These are phyloP conservation scores for Trypethelium eluteriae DNA, from an alignment of 495 filamentous ascomycete species.

Conservation along the genomic window DNA sequence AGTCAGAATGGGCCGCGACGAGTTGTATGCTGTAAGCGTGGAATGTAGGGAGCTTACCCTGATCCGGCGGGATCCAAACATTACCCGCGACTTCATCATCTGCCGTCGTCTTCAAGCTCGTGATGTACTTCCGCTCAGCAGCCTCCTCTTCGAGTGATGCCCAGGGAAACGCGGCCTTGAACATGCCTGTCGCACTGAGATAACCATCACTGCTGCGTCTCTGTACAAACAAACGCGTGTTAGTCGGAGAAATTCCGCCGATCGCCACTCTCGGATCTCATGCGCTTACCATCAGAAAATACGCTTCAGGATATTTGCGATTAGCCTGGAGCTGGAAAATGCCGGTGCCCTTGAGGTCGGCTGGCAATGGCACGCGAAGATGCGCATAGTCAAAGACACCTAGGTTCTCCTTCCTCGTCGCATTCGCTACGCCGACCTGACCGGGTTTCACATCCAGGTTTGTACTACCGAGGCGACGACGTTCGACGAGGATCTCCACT, in stretches of 20 bases:
- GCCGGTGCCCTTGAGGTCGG: conserved; percentile 75
- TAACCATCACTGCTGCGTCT: conserved; percentile 89
- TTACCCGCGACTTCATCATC: conserved; percentile 92
- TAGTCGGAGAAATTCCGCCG: neutral
- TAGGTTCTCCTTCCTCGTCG: conserved; percentile 60
- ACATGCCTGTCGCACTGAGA: conserved; percentile 96
- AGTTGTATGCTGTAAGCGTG: neutral
- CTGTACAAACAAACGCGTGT: conserved; percentile 33
- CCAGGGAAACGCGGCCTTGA: conserved; percentile 97
- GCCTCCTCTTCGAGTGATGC: conserved; percentile 78
- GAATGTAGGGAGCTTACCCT: conserved; percentile 48
- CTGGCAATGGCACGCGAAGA: conserved; percentile 80
- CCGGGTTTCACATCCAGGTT: conserved; percentile 73
- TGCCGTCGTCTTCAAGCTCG: conserved; percentile 65
- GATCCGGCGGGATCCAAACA: conserved; percentile 82
- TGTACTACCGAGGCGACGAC: conserved; percentile 85
- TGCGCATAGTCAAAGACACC: conserved; percentile 94
- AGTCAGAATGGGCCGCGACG: conserved; percentile 17
- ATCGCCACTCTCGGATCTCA: neutral
- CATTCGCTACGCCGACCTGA: conserved; percentile 55
- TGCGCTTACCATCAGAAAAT: conserved; percentile 80
- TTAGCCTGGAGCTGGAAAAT: conserved; percentile 66
- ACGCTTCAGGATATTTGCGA: conserved; percentile 63
- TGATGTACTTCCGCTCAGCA: conserved; percentile 78
- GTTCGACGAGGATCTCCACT: conserved; percentile 77